A percentile compares a stretch with the other conserved stretches of the same genome.
Conservation (phyloP, 495 filamentous ascomycete genomes). For the Eremomyces bilateralis region DNA sequence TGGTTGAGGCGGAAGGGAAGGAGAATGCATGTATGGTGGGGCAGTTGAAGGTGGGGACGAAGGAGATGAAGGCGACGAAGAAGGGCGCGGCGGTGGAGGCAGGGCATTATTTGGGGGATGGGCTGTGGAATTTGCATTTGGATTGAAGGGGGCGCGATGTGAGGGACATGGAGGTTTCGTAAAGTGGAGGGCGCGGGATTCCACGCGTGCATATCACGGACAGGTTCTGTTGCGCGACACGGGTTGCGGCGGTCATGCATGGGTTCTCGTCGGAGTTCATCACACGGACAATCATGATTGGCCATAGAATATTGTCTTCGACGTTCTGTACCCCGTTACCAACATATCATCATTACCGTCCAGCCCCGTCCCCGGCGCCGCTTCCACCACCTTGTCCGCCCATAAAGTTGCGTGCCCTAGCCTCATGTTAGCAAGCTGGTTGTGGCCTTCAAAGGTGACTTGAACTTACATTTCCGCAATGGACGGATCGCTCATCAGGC, state of each 20-base stretch:
- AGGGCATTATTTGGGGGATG: conserved; percentile 86
- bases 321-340: too few relatives aligned
- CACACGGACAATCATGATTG: too few relatives aligned
- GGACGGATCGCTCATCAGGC: conserved; percentile 73
- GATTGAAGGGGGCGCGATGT: too few relatives aligned
- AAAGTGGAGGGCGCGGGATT: too few relatives aligned
- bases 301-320: too few relatives aligned
- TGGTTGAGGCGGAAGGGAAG: conserved; percentile 84
- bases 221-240: too few relatives aligned
- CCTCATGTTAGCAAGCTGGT: not conserved
- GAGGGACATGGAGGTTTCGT: too few relatives aligned
- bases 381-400: conserved; percentile 4
- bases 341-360: too few relatives aligned
- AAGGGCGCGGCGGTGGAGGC: conserved; percentile 68
- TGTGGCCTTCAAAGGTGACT: conserved; percentile 1
- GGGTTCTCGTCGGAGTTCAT: too few relatives aligned
- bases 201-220: conserved; percentile 1
- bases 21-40: conserved; percentile 77
- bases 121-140: conserved; percentile 60
- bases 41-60: conserved; percentile 63
- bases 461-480: conserved; percentile 91
- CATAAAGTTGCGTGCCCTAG: conserved; percentile 21
- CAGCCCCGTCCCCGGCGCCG: conserved; percentile 8
- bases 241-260: too few relatives aligned
- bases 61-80: conserved; percentile 78